Conservation (phyloP, 2,329 filamentous ascomycete genomes). For the Xylariaceae sp. region DNA sequence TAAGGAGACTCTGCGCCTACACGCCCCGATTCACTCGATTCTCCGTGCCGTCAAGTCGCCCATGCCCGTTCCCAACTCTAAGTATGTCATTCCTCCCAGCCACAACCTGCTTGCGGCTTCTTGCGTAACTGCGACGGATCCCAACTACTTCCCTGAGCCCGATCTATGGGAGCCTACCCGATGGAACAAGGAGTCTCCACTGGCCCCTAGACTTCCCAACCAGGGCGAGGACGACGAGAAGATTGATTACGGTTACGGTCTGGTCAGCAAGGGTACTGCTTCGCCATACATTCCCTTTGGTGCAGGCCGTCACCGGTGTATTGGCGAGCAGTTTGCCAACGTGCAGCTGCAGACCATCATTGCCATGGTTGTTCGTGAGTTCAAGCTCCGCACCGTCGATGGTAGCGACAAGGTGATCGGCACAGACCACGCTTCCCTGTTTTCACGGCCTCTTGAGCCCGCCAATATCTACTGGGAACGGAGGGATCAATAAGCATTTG, state of each 20-base stretch:
- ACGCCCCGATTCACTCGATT: constrained; percentile 92
- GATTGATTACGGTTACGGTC: constrained; percentile 88
- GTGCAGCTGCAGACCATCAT: constrained; percentile 84
- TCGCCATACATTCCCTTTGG: constrained; percentile 94
- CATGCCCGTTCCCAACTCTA: constrained; percentile 76
- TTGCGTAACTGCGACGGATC: constrained; percentile 69
- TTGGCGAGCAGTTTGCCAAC: constrained; percentile 95
- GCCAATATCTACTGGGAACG: constrained; percentile 72
- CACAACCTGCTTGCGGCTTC: constrained; percentile 82
- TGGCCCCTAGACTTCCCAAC: constrained; percentile 44
- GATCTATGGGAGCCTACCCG: constrained; percentile 83
- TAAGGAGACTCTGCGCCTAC: constrained; percentile 86
- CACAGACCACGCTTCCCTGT: constrained; percentile 65
- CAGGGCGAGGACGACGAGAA: constrained; percentile 60
- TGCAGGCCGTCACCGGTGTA: constrained; percentile 87
- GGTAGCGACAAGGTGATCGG: constrained; percentile 64
- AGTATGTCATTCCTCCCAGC: constrained; percentile 72
- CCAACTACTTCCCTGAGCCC: constrained; percentile 75
- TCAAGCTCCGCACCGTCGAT: constrained; percentile 73
- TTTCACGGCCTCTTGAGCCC: constrained; percentile 67
- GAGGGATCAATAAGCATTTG: constrained; percentile 40
- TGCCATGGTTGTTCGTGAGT: constrained; percentile 67
- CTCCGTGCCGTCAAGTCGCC: constrained; percentile 87
- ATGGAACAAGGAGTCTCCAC: constrained; percentile 66
- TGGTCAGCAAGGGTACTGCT: constrained; percentile 83